Percentiles rank a stretch among this genome's conserved stretches.
Evolutionary conservation across 2,329 filamentous ascomycete genomes (phyloP).

Genomic region (Cladorrhinum sp.): DNA sequence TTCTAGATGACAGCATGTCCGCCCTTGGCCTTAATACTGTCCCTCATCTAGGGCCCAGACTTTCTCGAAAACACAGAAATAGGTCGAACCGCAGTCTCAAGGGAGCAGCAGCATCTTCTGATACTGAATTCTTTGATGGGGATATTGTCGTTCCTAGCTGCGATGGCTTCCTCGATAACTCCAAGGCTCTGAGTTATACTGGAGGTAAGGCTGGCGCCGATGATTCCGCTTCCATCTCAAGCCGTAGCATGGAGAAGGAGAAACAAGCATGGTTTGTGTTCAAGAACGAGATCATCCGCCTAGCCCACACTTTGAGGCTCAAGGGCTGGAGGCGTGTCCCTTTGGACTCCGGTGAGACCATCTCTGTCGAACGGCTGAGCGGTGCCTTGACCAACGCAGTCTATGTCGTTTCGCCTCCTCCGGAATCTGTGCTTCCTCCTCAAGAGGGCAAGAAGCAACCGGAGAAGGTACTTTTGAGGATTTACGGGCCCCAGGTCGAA

Average conservation of each 20-base stretch:
- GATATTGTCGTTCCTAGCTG: slow-evolving; percentile 81
- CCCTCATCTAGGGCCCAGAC: slow-evolving; percentile 42
- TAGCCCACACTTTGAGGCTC: slow-evolving; percentile 82
- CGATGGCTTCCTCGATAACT: slow-evolving; percentile 83
- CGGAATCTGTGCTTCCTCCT: slow-evolving; percentile 49
- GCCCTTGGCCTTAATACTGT: slow-evolving; percentile 48
- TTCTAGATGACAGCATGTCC: slow-evolving; percentile 66
- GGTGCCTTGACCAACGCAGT: slow-evolving; percentile 95
- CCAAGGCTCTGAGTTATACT: slow-evolving; percentile 77
- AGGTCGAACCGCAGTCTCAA: slow-evolving; percentile 38
- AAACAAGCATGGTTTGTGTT: slow-evolving; percentile 78
- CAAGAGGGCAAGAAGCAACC: slow-evolving; percentile 44
- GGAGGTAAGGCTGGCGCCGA: slow-evolving; percentile 49
- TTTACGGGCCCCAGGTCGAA: slow-evolving; percentile 93
- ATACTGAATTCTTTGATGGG: slow-evolving; percentile 81
- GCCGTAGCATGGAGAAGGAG: slow-evolving; percentile 60
- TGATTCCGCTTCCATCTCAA: slow-evolving; percentile 40
- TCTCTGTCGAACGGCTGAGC: slow-evolving; percentile 74
- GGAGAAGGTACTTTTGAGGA: slow-evolving; percentile 75
- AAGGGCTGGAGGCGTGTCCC: slow-evolving; percentile 89
- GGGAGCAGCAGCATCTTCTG: slow-evolving; percentile 62
- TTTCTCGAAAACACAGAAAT: slow-evolving; percentile 45
- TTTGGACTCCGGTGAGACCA: slow-evolving; percentile 63
- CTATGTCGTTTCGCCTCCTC: slow-evolving; percentile 85
- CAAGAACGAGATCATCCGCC: slow-evolving; percentile 86